Evolutionary conservation across 2,329 filamentous ascomycete genomes (phyloP).

Genomic region (Calonectria leucothoes): DNA sequence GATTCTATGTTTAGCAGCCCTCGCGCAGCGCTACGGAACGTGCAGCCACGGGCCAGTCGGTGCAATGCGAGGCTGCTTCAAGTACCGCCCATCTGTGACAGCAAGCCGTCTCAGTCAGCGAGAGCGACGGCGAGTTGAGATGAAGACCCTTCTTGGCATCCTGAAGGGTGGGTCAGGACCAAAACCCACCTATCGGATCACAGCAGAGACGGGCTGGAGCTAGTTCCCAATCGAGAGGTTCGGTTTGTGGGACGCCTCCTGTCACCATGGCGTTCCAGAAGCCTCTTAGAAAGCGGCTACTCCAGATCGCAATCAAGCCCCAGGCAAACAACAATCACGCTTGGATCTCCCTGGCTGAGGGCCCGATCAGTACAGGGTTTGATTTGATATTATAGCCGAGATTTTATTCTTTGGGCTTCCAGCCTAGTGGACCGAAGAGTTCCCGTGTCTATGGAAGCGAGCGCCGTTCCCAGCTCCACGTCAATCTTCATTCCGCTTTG

Average conservation of each 20-base stretch:
- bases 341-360: background rate
- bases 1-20: slow-evolving; percentile 9
- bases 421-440: background rate
- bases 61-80: slow-evolving; percentile 13
- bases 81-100: slow-evolving; percentile 18
- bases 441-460: background rate
- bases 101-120: slow-evolving; percentile 21
- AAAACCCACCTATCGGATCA: slow-evolving; percentile 43
- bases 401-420: background rate
- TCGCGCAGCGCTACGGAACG: background rate
- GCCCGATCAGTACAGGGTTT: slow-evolving; percentile 6
- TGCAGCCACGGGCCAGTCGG: background rate
- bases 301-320: slow-evolving; percentile 30
- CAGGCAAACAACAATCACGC: slow-evolving; percentile 6
- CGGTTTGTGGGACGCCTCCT: slow-evolving; percentile 24
- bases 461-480: slow-evolving; percentile 17
- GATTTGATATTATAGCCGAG: background rate
- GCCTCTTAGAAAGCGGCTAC: slow-evolving; percentile 34
- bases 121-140: slow-evolving; percentile 29
- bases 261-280: slow-evolving; percentile 38
- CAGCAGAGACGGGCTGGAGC: slow-evolving; percentile 9
- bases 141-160: slow-evolving; percentile 41
- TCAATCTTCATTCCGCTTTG: slow-evolving; percentile 32
- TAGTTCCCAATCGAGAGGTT: slow-evolving; percentile 28
- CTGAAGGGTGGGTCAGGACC: slow-evolving; percentile 27